phyloP scores from a whole-genome alignment of 2,329 filamentous ascomycete species.

The Cercospora zeae-maydis region DNA sequence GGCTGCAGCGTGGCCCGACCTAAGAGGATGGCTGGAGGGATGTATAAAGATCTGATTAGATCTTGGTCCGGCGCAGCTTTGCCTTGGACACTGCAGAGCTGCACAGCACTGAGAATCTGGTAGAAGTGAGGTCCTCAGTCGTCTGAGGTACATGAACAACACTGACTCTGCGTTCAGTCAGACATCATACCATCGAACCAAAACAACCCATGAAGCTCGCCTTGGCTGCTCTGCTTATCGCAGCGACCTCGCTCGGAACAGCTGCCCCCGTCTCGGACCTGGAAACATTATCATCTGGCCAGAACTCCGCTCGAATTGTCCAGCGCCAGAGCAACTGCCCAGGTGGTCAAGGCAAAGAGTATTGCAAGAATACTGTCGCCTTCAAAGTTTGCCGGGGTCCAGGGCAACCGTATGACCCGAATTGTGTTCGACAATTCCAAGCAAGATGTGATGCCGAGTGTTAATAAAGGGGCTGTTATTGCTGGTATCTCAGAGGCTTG shows the following conservation, averaged over 20 bases:
- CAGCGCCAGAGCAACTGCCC: not conserved
- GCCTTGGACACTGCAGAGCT: not conserved
- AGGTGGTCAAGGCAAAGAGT: not conserved
- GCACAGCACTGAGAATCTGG: not conserved
- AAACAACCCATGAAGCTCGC: not conserved
- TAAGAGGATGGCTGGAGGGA: not conserved
- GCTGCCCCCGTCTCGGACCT: not conserved
- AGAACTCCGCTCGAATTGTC: not conserved
- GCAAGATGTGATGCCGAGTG: not conserved
- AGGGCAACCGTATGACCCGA: not conserved
- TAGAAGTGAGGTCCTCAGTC: not conserved
- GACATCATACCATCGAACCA: not conserved
- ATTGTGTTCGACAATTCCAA: not conserved
- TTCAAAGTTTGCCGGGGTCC: not conserved
- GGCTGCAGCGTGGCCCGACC: not conserved
- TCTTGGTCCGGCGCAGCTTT: not conserved
- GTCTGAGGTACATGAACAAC: not conserved
- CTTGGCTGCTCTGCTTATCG: not conserved
- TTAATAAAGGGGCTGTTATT: not conserved
- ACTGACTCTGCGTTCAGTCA: not conserved
- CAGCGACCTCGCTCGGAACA: not conserved
- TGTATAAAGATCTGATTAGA: slow-evolving; percentile 1
- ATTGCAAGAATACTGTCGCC: not conserved
- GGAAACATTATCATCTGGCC: not conserved
- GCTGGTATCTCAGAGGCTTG: no score